Evolutionary conservation across 1,284 basidiomycete genomes (phyloP).

Genomic region (Amylostereum areolatum): DNA sequence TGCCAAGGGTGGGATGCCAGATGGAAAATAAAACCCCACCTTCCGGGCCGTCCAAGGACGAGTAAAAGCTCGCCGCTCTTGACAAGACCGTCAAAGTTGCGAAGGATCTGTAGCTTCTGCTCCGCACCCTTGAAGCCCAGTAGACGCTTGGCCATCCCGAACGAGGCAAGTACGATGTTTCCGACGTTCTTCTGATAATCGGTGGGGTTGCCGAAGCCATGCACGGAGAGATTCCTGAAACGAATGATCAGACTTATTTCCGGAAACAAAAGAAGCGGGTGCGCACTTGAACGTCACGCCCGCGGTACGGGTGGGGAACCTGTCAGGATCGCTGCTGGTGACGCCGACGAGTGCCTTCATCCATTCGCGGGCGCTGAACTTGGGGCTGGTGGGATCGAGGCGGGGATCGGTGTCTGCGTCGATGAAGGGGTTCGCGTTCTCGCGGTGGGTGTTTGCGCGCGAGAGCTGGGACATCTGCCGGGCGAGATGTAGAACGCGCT

Average conservation of each 20-base stretch:
- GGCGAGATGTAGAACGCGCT: no score
- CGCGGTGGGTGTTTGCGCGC: no score
- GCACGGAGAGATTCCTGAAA: constrained; percentile 35
- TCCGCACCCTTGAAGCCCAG: constrained; percentile 25
- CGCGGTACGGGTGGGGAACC: constrained; percentile 1
- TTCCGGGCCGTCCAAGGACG: no score
- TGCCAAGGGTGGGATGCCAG: no score
- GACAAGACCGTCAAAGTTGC: constrained; percentile 35
- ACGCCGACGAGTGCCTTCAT: background rate
- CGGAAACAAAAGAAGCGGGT: background rate
- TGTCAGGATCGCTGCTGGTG: background rate
- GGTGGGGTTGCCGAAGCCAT: constrained; percentile 35
- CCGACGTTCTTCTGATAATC: constrained; percentile 42
- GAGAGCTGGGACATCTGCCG: no score
- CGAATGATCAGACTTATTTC: background rate
- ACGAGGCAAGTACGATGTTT: constrained; percentile 30
- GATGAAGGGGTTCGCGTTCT: constrained; percentile 30
- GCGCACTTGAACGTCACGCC: constrained; percentile 30
- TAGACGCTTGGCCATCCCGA: constrained; percentile 24
- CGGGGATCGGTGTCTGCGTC: background rate
- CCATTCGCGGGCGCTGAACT: background rate
- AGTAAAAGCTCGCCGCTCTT: no score
- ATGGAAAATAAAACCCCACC: no score
- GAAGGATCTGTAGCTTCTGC: constrained; percentile 34
- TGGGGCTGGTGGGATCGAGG: background rate